These are phyloP conservation scores for Esteya vermicola DNA, from an alignment of 2,329 filamentous ascomycete species.

Conservation along the genomic window DNA sequence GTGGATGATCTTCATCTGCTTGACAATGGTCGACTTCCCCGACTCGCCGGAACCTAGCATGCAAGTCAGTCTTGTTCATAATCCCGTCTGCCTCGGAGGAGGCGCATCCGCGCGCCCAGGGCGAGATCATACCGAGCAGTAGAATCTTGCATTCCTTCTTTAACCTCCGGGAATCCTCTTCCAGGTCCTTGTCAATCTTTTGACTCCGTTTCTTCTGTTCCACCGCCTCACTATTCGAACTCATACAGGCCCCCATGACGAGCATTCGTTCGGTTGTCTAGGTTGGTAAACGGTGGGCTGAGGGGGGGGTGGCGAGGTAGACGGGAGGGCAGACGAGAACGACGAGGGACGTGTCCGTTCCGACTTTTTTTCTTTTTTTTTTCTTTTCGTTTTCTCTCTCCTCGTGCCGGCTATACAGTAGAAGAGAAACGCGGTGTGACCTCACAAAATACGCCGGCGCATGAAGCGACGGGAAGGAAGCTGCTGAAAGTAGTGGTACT, in stretches of 20 bases:
- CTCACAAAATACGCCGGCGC: constrained; percentile 3
- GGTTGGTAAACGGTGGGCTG: too few species aligned
- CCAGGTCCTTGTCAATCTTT: constrained; percentile 82
- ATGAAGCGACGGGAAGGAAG: too few species aligned
- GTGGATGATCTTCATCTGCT: constrained; percentile 99
- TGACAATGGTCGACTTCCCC: constrained; percentile 97
- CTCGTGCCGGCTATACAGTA: neutral
- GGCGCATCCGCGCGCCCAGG: too few species aligned
- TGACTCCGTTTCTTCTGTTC: constrained; percentile 95
- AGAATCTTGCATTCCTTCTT: constrained; percentile 98
- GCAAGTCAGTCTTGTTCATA: neutral
- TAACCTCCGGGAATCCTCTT: constrained; percentile 86
- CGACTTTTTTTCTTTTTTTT: neutral
- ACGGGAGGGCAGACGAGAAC: too few species aligned
- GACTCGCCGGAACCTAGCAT: constrained; percentile 84
- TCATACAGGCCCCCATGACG: constrained; percentile 85
- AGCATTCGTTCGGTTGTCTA: too few species aligned
- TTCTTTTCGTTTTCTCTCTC: neutral
- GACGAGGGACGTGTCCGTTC: too few species aligned
- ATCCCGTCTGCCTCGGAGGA: too few species aligned
- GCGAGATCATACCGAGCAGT: constrained; percentile 56
- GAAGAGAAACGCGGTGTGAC: neutral
- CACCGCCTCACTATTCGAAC: constrained; percentile 69
- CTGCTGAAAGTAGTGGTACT: too few species aligned
- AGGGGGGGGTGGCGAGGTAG: too few species aligned